Percentiles rank a stretch among this genome's conserved stretches.
Conservation (phyloP, 495 filamentous ascomycete genomes). For the Penicillium cinerascens region DNA sequence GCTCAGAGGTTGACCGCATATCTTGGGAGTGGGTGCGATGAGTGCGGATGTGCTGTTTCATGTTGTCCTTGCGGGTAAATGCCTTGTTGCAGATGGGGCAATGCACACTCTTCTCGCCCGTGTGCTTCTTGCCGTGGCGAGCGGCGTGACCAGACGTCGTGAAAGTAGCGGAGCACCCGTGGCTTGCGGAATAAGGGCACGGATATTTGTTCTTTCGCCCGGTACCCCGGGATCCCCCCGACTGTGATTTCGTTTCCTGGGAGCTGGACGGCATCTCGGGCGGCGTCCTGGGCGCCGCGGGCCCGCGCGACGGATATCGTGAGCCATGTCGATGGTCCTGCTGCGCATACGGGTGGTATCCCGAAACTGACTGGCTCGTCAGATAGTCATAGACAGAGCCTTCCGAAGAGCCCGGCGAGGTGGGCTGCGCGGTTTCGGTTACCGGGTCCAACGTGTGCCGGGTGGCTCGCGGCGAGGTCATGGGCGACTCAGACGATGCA, state of each 20-base stretch:
- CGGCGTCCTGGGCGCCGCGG: conserved; percentile 21
- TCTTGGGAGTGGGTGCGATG: conserved; percentile 53
- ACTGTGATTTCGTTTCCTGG: conserved; percentile 27
- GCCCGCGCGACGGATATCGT: conserved; percentile 17
- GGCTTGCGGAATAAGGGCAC: conserved; percentile 56
- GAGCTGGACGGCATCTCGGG: conserved; percentile 27
- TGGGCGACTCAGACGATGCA: conserved; percentile 28
- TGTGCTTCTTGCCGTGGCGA: conserved; percentile 96
- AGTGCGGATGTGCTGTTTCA: conserved; percentile 95
- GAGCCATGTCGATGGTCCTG: conserved; percentile 20
- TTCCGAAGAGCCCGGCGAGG: conserved; percentile 36
- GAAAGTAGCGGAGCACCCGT: conserved; percentile 76
- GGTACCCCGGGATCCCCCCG: conserved; percentile 11
- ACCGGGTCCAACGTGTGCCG: conserved; percentile 30
- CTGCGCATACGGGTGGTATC: conserved; percentile 27
- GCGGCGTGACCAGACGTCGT: conserved; percentile 95
- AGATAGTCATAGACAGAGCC: conserved; percentile 39
- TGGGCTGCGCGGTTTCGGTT: conserved; percentile 28
- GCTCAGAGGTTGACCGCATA: conserved; percentile 28
- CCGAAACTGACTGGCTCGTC: conserved; percentile 24
- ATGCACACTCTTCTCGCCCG: conserved; percentile 86
- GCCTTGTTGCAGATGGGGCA: conserved; percentile 90
- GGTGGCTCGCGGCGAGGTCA: conserved; percentile 21
- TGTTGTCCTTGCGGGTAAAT: conserved; percentile 96
- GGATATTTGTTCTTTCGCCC: conserved; percentile 53